Conservation (phyloP, 163 green algal genomes). For the Chlorella variabilis region DNA sequence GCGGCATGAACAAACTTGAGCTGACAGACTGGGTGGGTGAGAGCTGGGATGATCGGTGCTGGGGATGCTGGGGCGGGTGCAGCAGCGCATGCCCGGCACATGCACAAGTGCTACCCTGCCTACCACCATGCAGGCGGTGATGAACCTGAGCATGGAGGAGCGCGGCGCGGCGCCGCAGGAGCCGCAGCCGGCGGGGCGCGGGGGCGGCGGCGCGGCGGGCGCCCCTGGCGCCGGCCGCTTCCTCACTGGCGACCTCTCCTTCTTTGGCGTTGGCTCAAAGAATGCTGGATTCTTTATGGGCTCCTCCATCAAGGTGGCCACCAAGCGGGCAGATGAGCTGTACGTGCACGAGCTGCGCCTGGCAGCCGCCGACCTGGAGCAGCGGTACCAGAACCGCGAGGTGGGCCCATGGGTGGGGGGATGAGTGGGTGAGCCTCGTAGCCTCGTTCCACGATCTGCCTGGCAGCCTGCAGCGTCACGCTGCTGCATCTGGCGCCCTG, state of each 20-base stretch:
- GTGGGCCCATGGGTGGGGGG: background rate
- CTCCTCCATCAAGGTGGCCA: conserved; percentile 73
- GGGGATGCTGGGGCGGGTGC: no score
- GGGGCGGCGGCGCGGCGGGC: background rate
- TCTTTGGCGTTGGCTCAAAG: conserved; percentile 69
- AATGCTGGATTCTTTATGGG: conserved; percentile 60
- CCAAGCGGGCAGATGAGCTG: conserved; percentile 46
- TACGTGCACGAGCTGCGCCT: conserved; percentile 84
- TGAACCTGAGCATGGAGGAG: conserved; percentile 90
- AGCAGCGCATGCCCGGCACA: no score
- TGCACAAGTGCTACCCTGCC: background rate
- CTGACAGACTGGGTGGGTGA: conserved; percentile 74
- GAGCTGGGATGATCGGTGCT: background rate
- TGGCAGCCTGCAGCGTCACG: background rate
- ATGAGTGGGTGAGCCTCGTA: background rate
- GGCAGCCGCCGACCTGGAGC: conserved; percentile 66
- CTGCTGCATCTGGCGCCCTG: background rate
- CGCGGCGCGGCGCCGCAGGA: conserved; percentile 58
- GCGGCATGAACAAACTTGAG: conserved; percentile 76
- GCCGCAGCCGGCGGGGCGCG: conserved; percentile 25
- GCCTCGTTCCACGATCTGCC: background rate
- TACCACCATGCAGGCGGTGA: conserved; percentile 66
- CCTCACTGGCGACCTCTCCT: conserved; percentile 78
- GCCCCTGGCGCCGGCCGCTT: conserved; percentile 49
- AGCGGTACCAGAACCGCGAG: conserved; percentile 66